phyloP scores from a whole-genome alignment of 768 basidiomycete species.

The Mrakia hoshinonis region DNA sequence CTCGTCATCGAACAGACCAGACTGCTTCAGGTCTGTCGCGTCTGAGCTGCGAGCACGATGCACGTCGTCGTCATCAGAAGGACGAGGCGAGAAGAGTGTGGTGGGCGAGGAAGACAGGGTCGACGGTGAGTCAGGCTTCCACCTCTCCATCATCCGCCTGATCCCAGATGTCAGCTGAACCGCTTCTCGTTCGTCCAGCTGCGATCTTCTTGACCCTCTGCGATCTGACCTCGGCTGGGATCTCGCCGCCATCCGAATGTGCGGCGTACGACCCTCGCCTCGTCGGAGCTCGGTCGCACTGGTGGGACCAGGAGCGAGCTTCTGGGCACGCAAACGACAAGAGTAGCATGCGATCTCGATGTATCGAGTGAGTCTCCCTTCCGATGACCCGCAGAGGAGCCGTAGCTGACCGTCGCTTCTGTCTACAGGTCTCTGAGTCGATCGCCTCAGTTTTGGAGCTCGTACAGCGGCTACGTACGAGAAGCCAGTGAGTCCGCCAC shows the following conservation, averaged over 20 bases:
- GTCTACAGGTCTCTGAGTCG: background rate
- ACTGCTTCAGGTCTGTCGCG: slow-evolving; percentile 5
- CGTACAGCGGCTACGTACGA: slow-evolving; percentile 37
- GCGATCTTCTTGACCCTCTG: slow-evolving; percentile 4
- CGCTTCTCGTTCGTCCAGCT: background rate
- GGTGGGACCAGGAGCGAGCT: background rate
- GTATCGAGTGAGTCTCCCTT: slow-evolving; percentile 13
- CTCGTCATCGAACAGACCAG: background rate
- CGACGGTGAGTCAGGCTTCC: background rate
- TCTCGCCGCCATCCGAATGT: background rate
- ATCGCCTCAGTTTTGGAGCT: slow-evolving; percentile 38
- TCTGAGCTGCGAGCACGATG: background rate
- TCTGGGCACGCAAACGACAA: background rate
- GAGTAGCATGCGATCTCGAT: background rate
- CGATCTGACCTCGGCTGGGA: background rate
- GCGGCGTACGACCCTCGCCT: background rate
- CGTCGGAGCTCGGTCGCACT: background rate
- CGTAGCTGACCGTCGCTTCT: background rate
- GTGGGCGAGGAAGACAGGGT: background rate
- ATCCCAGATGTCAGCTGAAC: background rate
- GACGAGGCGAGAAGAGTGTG: no score
- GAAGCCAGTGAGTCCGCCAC: slow-evolving; percentile 34
- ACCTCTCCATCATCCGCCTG: background rate
- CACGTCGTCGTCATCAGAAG: background rate
- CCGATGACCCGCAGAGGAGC: no score